phyloP scores from a whole-genome alignment of 345 rosid species.

The Syzygium aqueum region DNA sequence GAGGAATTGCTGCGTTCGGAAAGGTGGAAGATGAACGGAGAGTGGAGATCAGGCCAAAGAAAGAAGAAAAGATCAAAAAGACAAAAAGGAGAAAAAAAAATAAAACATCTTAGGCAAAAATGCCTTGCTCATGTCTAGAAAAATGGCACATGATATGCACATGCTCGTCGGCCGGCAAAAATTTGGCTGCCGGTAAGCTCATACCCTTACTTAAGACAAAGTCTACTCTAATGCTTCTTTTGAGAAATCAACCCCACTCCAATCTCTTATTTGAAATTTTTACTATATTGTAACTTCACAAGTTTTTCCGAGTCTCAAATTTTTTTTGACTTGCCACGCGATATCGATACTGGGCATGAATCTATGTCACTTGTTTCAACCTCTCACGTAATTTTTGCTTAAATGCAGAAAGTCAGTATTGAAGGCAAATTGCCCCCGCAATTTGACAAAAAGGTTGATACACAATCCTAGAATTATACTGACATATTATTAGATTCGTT shows the following conservation, averaged over 20 bases:
- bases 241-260: no score
- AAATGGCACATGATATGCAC: no score
- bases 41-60: neutral
- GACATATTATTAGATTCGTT: no score
- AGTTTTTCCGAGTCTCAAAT: neutral
- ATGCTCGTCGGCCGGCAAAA: no score
- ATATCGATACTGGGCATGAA: neutral
- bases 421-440: neutral
- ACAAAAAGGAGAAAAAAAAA: neutral
- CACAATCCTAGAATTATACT: no score
- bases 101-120: neutral
- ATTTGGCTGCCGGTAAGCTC: no score
- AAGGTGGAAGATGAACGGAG: no score
- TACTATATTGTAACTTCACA: neutral
- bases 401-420: neutral
- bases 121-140: no score
- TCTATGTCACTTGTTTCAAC: neutral
- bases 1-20: no score
- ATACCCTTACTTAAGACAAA: no score
- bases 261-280: no score
- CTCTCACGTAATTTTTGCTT: neutral
- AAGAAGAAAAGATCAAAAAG: neutral
- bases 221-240: no score
- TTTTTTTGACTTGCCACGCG: neutral
- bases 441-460: neutral